Base-by-base conservation (phyloP, 164 flowering plant genomes). In the Chimonanthus praecox region DNA sequence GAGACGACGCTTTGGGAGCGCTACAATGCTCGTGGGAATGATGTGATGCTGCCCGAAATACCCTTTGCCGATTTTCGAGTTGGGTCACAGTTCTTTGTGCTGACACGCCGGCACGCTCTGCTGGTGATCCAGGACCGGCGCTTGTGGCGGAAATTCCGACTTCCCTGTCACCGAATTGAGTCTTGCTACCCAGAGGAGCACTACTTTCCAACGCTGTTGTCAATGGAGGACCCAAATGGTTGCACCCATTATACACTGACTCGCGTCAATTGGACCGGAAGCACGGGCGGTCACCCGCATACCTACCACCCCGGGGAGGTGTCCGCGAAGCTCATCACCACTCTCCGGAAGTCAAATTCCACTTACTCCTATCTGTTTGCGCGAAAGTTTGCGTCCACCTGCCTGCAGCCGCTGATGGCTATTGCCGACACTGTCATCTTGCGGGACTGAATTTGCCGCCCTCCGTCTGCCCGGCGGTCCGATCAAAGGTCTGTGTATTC, bases 101-200 rank as follows among this genome's bases (percentile, higher is more conserved):
- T 94, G 15, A 84, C 87, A 1, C 78, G 97, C 7, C 71, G 78
- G 46, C 97, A 94, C 72, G 87, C 94, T 0, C 63, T 87, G 72
- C 48, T 79, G 45, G 96, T 92, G 45, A 69, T 90, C 44, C 80
- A 77, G 72, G 98, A 94, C 63, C 83, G 86, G 44, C 68, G 74
- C 68, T 76, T 94, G 4, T 94, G 98, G 98, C 82, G 82, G 81
- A 92, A 92, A 64, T 94, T 94, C 74, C 84, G 82, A 74, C 46
- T 87, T 50, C 97, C 97, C 1, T 94, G 98, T 80, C 78, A 82
- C 68, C 80, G 84, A 10, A 73, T 71, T 0, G 84, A 89, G 7
- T 85, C 88, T 7, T 94, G 98, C 79, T 94, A 88, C 81, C 98
- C 98, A 0, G 98, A 94, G 72, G 98, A 94, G 75, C 98, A 94